Evolutionary conservation across 2,329 filamentous ascomycete species (phyloP).

Genomic region (Xylariales sp.): DNA sequence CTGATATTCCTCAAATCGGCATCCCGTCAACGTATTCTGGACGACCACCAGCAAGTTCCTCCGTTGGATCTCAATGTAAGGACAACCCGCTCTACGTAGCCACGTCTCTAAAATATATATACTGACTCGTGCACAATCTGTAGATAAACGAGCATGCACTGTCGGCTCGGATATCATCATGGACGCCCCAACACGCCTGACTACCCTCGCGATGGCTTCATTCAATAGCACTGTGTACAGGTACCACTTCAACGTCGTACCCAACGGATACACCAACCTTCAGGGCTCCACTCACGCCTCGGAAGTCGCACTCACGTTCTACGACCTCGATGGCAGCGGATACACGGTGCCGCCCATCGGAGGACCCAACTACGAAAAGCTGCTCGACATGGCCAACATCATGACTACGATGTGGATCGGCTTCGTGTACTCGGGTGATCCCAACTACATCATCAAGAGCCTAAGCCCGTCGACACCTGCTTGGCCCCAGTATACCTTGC

Average conservation of each 20-base stretch:
- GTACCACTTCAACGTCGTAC: constrained; percentile 40
- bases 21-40: constrained; percentile 8
- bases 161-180: too few species aligned
- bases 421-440: constrained; percentile 42
- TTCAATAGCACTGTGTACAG: too few species aligned
- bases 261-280: constrained; percentile 20
- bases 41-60: constrained; percentile 2
- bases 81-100: constrained; percentile 34
- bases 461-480: neutral
- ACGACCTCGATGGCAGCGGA: constrained; percentile 44
- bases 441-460: constrained; percentile 25
- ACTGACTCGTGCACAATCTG: constrained; percentile 47
- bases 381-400: constrained; percentile 37
- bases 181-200: too few species aligned
- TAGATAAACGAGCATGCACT: constrained; percentile 42
- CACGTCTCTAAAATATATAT: constrained; percentile 51
- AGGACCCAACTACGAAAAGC: constrained; percentile 33
- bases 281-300: constrained; percentile 34
- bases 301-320: constrained; percentile 50
- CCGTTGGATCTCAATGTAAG: constrained; percentile 9
- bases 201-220: too few species aligned
- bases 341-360: constrained; percentile 35
- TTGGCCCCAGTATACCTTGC: constrained; percentile 40
- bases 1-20: constrained; percentile 8
- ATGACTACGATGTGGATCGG: constrained; percentile 49